Evolutionary conservation across 140 eudicot genomes (phyloP).

Genomic region (Bidens hawaiensis): DNA sequence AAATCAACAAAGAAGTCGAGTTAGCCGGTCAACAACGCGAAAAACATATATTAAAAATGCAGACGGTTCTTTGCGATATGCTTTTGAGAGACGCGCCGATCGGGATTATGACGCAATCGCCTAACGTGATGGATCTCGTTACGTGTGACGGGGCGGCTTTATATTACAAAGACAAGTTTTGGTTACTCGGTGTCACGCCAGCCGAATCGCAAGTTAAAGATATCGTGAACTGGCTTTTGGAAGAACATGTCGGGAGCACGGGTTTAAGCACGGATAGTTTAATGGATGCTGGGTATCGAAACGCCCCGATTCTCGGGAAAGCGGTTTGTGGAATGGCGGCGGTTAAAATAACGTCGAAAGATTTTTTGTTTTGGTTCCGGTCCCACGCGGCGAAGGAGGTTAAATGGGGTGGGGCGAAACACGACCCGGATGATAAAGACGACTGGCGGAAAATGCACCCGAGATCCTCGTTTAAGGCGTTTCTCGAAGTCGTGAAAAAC

Average conservation of each 20-base stretch:
- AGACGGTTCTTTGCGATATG: constrained; percentile 71
- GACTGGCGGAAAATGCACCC: constrained; percentile 64
- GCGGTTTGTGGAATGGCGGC: constrained; percentile 77
- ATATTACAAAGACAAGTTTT: constrained; percentile 41
- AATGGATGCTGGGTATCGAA: constrained; percentile 57
- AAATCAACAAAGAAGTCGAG: constrained; percentile 62
- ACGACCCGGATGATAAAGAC: constrained; percentile 57
- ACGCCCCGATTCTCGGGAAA: constrained; percentile 46
- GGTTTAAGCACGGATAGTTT: constrained; percentile 73
- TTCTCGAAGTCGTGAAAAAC: constrained; percentile 60
- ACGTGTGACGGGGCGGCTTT: constrained; percentile 68
- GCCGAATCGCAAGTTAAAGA: constrained; percentile 50
- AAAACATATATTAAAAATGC: constrained; percentile 54
- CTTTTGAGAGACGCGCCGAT: constrained; percentile 54
- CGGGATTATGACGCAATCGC: constrained; percentile 59
- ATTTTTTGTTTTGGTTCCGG: constrained; percentile 63
- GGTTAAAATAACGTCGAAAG: constrained; percentile 45
- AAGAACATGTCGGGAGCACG: constrained; percentile 45
- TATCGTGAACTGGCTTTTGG: constrained; percentile 51
- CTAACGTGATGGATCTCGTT: constrained; percentile 67
- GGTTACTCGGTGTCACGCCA: constrained; percentile 59
- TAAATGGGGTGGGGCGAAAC: constrained; percentile 79
- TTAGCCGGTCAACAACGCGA: constrained; percentile 52
- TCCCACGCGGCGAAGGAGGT: constrained; percentile 65
- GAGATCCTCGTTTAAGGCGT: constrained; percentile 63